Base-by-base conservation (phyloP, 2,329 filamentous ascomycete species). In the Talaromyces rugulosus region DNA sequence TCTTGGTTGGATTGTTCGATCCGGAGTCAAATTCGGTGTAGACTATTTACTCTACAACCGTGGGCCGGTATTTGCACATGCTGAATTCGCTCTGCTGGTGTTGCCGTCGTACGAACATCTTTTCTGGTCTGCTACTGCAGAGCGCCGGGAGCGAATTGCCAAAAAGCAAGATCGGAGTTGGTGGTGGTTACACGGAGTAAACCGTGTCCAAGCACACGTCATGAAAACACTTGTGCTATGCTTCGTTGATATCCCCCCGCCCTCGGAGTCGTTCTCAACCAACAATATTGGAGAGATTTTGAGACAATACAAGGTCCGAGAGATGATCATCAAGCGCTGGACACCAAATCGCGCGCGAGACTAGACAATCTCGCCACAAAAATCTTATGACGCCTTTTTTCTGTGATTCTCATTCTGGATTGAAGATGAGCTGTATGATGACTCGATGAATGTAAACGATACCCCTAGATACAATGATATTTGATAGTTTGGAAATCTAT, bases 21-120 rank as follows among this genome's bases (percentile, higher is more conserved):
- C 90, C 5, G 96, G 95, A 40, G 88, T 96, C 73, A 99, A 99
- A 72, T 99, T 99, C 69, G 91, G 91, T 27, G 90, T 92, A 9
- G 95, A 99, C 75, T 97, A 91, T 80, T 80, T 99, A n/a, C 84
- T 99, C 7, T 99, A 99, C 77, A 88, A 92, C 61, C 89, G 92
- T 23, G 95, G 95, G 0, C 95, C 95, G 0, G 94, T 95, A 0
- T 98, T 99, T 74, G 88, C 92, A 27, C 95, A 99, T 72, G 95
- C 95, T 27, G 92, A 98, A 71, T 99, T 97, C 72, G 93, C 91
- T 0, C 79, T 97, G 51, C 82, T 94, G 28, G 86, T 99, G 47
- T 73, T 98, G 3, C 94, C 95, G 0, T 89, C 92, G 0, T 98
- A 96, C 72, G 87, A 78, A 6, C 81, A 95, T 71, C 72, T 85